Evolutionary conservation across 73 alveolate species (phyloP).

Genomic region (Paramecium bursaria): DNA sequence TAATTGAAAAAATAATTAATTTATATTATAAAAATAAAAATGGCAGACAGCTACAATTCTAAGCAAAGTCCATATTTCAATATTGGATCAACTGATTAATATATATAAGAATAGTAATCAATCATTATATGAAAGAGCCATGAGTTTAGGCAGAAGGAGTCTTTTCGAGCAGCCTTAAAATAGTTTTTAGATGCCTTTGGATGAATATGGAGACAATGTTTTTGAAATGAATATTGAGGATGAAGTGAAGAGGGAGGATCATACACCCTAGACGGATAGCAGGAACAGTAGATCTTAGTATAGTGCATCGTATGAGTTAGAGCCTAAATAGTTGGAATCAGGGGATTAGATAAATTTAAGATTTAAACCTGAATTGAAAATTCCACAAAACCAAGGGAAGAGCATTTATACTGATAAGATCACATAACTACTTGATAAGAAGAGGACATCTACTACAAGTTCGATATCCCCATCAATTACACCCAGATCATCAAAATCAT

Average conservation of each 20-base stretch:
- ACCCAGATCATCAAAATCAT: slow-evolving; percentile 40
- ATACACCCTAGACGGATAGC: neutral
- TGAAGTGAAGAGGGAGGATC: slow-evolving; percentile 7
- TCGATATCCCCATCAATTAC: slow-evolving; percentile 40
- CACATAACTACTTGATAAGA: slow-evolving; percentile 29
- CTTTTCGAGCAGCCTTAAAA: slow-evolving; percentile 1
- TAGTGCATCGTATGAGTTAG: slow-evolving; percentile 8
- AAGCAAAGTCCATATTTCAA: slow-evolving; percentile 37
- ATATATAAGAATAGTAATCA: neutral
- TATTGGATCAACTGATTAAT: slow-evolving; percentile 39
- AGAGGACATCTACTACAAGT: slow-evolving; percentile 17
- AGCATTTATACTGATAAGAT: slow-evolving; percentile 48
- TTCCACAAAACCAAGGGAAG: slow-evolving; percentile 40
- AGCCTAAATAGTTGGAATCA: neutral
- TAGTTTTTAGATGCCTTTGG: neutral
- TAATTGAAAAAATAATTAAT: too few relatives aligned
- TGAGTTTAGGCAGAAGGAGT: slow-evolving; percentile 45
- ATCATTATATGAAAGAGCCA: neutral
- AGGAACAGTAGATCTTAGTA: slow-evolving; percentile 10
- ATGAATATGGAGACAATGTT: neutral
- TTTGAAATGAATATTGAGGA: slow-evolving; percentile 59
- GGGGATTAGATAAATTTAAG: slow-evolving; percentile 32
- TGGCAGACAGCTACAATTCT: slow-evolving; percentile 57
- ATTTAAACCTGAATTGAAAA: slow-evolving; percentile 53
- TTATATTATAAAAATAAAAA: neutral